Evolutionary conservation across 1,284 basidiomycete genomes (phyloP).

Genomic region (Ustilago curta): DNA sequence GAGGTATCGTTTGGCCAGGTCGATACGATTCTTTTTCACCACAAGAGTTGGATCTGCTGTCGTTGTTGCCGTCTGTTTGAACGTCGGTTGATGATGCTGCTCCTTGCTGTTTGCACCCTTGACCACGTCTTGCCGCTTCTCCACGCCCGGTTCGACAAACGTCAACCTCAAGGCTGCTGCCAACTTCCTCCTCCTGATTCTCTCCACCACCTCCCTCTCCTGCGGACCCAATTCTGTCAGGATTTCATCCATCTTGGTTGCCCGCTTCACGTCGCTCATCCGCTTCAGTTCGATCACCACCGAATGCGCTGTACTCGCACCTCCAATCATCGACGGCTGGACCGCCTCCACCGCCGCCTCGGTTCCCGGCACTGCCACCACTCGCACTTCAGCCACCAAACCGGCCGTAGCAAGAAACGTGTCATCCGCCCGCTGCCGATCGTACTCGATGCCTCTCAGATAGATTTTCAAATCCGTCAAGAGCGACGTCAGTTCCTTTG

Average conservation of each 20-base stretch:
- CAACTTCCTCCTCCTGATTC: slow-evolving; percentile 35
- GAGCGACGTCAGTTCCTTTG: slow-evolving; percentile 29
- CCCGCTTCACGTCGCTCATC: background rate
- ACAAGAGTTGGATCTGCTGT: background rate
- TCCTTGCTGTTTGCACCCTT: background rate
- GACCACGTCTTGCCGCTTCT: slow-evolving; percentile 1
- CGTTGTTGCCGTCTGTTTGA: background rate
- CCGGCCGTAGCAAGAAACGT: slow-evolving; percentile 9
- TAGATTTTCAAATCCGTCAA: slow-evolving; percentile 57
- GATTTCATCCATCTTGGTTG: background rate
- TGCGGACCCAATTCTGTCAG: background rate
- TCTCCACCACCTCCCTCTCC: slow-evolving; percentile 17
- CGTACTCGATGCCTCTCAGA: slow-evolving; percentile 47
- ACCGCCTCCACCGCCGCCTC: slow-evolving; percentile 3
- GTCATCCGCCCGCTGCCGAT: slow-evolving; percentile 39
- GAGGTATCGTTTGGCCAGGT: slow-evolving; percentile 42
- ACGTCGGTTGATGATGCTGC: background rate
- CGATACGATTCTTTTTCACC: slow-evolving; percentile 26
- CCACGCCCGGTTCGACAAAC: slow-evolving; percentile 32
- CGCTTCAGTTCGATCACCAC: slow-evolving; percentile 21
- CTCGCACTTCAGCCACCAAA: slow-evolving; percentile 18
- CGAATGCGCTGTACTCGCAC: slow-evolving; percentile 10
- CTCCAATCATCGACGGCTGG: background rate
- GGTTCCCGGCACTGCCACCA: slow-evolving; percentile 6
- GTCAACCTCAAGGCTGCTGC: slow-evolving; percentile 19